Base-by-base conservation (phyloP, 768 basidiomycete genomes). In the Suillus decipiens region DNA sequence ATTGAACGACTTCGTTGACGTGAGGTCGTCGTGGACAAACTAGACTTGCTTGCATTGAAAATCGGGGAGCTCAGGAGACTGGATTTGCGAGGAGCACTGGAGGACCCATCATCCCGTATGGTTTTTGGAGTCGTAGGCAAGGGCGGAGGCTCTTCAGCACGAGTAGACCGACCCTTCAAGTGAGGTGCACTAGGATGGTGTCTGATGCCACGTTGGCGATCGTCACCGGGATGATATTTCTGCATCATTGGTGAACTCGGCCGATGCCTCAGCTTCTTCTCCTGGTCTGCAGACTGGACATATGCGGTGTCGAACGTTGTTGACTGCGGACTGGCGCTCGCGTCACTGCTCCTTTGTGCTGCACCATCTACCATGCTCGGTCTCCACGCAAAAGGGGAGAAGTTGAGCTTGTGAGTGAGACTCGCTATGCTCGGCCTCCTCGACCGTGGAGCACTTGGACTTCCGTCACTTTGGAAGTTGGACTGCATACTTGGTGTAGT, bases 351-450 rank as follows among this genome's bases (percentile, higher is more conserved):
- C 28, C 33, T 48, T 31, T 60, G 39, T 43, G 43, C 34, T 6
- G 31, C 57, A 57, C 70, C 60, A n/a, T 72, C 74, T 22, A 64
- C 48, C 24, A 68, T 17, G 11, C 73, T 75, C 2, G 67, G 68
- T 60, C 66, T 66, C 24, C 74, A 74, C 51, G 61, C 47, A 36
- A 74, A 74, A 28, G 66, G 68, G n/a, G 67, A 69, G 48, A 75
- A 73, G 12, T 73, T 75, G 17, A 75, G 43, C 59, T 73, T 75
- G n/a, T 70, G 74, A 3, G 73, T 74, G 48, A 73, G 73, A 34
- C 70, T 75, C 41, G 66, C 73, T 11, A 73, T 72, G 10, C 72
- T 73, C 10, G 71, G 72, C 24, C 74, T 60, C 57, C 68, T 70
- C 36, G 50, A 19, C 10, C 63, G 66, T 5, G 63, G 10, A 1